A percentile compares a stretch with the other conserved stretches of the same genome.
Conservation (phyloP, 139 green algal species). For the Auxenochlorella pyrenoidosa region DNA sequence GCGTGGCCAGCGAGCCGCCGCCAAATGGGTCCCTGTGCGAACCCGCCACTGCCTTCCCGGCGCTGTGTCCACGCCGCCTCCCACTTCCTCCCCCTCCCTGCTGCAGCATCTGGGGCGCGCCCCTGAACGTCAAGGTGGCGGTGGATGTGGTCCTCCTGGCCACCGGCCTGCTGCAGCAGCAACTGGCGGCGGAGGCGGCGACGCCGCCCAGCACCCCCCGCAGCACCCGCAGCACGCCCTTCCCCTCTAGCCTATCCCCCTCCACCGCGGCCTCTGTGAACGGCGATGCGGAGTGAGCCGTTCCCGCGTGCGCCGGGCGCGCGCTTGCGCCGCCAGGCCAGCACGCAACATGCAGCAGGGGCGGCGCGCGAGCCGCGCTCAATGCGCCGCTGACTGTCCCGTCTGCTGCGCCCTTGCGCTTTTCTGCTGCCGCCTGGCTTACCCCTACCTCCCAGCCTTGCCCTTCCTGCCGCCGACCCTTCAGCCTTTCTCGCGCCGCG, state of each 20-base stretch:
- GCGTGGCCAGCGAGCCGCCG: too few relatives aligned
- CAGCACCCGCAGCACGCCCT: not conserved
- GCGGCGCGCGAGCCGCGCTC: not conserved
- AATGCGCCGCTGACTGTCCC: not conserved
- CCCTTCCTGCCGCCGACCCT: not conserved
- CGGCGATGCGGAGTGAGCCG: conserved; percentile 11
- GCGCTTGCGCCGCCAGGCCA: too few relatives aligned
- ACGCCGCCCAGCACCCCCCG: not conserved
- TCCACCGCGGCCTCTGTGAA: conserved; percentile 10
- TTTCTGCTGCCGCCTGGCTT: too few relatives aligned
- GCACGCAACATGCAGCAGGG: not conserved
- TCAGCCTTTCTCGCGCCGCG: not conserved
- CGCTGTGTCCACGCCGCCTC: not conserved
- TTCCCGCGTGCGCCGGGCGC: too few relatives aligned
- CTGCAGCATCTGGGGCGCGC: conserved; percentile 42
- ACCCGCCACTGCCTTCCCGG: not conserved
- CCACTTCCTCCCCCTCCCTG: not conserved
- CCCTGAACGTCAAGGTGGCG: conserved; percentile 45
- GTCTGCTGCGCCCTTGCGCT: not conserved
- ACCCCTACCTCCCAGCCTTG: not conserved
- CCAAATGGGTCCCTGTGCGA: not conserved
- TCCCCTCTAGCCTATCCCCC: conserved; percentile 12
- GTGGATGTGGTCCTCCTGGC: conserved; percentile 35
- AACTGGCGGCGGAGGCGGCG: not conserved
- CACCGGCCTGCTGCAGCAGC: conserved; percentile 38